Conservation (phyloP, 2,329 filamentous ascomycete species). For the Conoideocrella luteorostrata region DNA sequence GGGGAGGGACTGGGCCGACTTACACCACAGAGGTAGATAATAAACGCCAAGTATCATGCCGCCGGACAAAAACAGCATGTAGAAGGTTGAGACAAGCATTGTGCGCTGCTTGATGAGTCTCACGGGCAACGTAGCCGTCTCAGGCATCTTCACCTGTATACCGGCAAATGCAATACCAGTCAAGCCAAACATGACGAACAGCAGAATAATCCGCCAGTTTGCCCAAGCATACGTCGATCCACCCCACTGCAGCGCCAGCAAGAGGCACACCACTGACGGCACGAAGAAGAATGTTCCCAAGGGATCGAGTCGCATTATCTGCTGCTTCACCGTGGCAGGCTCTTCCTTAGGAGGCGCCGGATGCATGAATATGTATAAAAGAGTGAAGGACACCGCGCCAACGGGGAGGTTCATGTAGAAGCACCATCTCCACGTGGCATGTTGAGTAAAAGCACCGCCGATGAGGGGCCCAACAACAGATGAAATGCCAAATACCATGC, state of each 20-base stretch:
- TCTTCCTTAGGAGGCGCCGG: conserved; percentile 27
- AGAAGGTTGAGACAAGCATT: conserved; percentile 41
- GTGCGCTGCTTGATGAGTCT: conserved; percentile 49
- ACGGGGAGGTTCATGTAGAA: conserved; percentile 55
- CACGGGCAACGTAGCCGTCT: conserved; percentile 51
- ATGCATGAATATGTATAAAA: conserved; percentile 43
- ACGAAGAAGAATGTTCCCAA: conserved; percentile 55
- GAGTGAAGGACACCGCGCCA: conserved; percentile 42
- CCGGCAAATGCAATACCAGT: conserved; percentile 39
- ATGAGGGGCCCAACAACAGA: conserved; percentile 48
- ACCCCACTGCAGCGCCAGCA: conserved; percentile 60
- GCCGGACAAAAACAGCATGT: conserved; percentile 40
- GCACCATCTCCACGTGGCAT: conserved; percentile 48
- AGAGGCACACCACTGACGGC: conserved; percentile 51
- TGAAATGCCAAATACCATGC: conserved; percentile 48
- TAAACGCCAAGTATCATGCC: conserved; percentile 50
- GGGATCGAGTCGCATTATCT: conserved; percentile 49
- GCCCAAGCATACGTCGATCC: conserved; percentile 47
- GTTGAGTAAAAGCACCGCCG: conserved; percentile 46
- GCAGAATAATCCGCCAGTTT: conserved; percentile 44
- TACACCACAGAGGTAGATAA: conserved; percentile 50
- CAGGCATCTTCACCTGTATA: conserved; percentile 47
- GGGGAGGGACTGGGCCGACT: conserved; percentile 17
- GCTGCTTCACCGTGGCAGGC: conserved; percentile 28
- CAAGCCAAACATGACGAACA: conserved; percentile 45